Evolutionary conservation across 2,329 filamentous ascomycete species (phyloP).

Genomic region (Alternaria metachromatica): DNA sequence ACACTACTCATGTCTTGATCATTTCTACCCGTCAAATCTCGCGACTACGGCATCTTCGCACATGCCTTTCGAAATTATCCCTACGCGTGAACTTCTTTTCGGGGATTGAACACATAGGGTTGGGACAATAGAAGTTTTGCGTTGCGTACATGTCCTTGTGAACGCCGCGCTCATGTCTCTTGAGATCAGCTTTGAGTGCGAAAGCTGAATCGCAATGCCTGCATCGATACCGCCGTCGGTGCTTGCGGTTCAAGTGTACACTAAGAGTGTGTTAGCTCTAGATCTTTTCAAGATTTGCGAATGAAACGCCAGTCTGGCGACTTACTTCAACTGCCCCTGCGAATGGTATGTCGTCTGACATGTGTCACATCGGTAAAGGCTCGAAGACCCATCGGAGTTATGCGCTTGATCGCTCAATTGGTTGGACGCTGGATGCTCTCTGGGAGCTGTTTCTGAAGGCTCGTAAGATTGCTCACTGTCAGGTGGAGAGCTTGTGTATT

Average conservation of each 20-base stretch:
- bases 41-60: constrained; percentile 8
- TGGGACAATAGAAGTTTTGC: constrained; percentile 15
- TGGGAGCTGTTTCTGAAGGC: not conserved
- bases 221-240: constrained; percentile 19
- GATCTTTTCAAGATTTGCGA: not conserved
- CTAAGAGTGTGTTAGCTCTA: not conserved
- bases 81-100: constrained; percentile 13
- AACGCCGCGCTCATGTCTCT: constrained; percentile 16
- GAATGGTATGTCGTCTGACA: constrained; percentile 4
- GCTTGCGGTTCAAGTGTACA: constrained; percentile 22
- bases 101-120: constrained; percentile 9
- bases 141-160: constrained; percentile 8
- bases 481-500: not conserved
- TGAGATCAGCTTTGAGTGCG: constrained; percentile 19
- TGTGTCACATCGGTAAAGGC: not conserved
- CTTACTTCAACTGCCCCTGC: constrained; percentile 18
- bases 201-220: constrained; percentile 10
- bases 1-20: not conserved
- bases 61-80: constrained; percentile 22
- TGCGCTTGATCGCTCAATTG: not conserved
- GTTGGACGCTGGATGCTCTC: not conserved
- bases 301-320: not conserved
- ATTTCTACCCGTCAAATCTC: not conserved
- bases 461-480: not conserved
- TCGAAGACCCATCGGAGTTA: not conserved